Percentiles rank a stretch among this genome's conserved stretches.
Conservation (phyloP, 768 basidiomycete genomes). For the Xerocomus potaroensis region DNA sequence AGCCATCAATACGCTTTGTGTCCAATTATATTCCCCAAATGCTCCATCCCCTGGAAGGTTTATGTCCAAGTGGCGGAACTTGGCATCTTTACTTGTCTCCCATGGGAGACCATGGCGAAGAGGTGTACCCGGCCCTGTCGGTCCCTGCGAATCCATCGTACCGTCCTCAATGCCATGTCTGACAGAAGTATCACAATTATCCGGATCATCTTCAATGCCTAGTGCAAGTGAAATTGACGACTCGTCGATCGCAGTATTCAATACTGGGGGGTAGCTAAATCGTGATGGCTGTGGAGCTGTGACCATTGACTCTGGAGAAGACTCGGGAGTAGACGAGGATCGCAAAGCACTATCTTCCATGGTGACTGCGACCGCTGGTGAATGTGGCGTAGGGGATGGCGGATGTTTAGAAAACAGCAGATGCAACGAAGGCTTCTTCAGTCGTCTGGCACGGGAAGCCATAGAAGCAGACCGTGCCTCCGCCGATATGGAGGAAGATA, state of each 20-base stretch:
- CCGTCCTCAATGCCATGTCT: slow-evolving; percentile 11
- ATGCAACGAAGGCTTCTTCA: slow-evolving; percentile 68
- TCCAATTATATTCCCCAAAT: slow-evolving; percentile 60
- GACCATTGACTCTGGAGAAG: slow-evolving; percentile 43
- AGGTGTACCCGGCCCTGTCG: slow-evolving; percentile 8
- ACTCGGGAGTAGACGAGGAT: slow-evolving; percentile 29
- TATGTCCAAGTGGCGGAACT: slow-evolving; percentile 27
- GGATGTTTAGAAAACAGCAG: slow-evolving; percentile 66
- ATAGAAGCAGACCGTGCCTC: slow-evolving; percentile 37
- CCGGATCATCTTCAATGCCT: slow-evolving; percentile 28
- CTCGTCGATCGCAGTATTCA: slow-evolving; percentile 61
- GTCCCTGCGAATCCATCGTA: slow-evolving; percentile 15
- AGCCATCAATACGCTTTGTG: slow-evolving; percentile 66
- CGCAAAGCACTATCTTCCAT: slow-evolving; percentile 18
- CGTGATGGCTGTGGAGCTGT: slow-evolving; percentile 54
- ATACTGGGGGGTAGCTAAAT: slow-evolving; percentile 48
- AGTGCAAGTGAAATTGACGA: slow-evolving; percentile 41
- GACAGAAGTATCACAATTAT: slow-evolving; percentile 12
- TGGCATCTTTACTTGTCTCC: slow-evolving; percentile 15
- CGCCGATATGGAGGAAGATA: slow-evolving; percentile 29
- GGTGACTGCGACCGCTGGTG: slow-evolving; percentile 16
- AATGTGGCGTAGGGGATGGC: slow-evolving; percentile 38
- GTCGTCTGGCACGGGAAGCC: slow-evolving; percentile 31
- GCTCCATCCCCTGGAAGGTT: slow-evolving; percentile 36
- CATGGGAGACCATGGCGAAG: slow-evolving; percentile 17